Evolutionary conservation across 192 early-diverging fungal species (phyloP).

Genomic region (Coemansia sp.): DNA sequence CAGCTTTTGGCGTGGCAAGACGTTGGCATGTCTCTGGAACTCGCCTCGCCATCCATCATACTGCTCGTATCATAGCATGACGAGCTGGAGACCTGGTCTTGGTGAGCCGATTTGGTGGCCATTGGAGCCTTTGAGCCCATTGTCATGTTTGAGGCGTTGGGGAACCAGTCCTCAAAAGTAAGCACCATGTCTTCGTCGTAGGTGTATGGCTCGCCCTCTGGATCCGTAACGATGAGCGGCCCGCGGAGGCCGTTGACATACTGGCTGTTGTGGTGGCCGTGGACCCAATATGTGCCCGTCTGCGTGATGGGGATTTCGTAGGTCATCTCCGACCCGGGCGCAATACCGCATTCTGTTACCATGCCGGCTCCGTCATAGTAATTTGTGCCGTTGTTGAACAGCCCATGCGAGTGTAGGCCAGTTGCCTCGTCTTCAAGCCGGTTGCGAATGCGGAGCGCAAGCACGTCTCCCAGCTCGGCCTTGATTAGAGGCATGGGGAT

Average conservation of each 20-base stretch:
- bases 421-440: slow-evolving; percentile 57
- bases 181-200: slow-evolving; percentile 71
- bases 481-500: slow-evolving; percentile 54
- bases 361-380: slow-evolving; percentile 68
- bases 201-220: slow-evolving; percentile 52
- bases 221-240: slow-evolving; percentile 66
- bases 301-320: slow-evolving; percentile 70
- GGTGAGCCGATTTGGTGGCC: background rate
- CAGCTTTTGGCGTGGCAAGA: background rate
- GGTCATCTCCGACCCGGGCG: slow-evolving; percentile 56
- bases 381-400: slow-evolving; percentile 70
- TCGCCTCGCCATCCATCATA: background rate
- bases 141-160: slow-evolving; percentile 17
- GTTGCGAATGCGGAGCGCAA: slow-evolving; percentile 50
- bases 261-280: slow-evolving; percentile 66
- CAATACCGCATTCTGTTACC: slow-evolving; percentile 75
- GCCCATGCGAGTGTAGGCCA: slow-evolving; percentile 70
- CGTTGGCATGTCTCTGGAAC: background rate
- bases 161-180: slow-evolving; percentile 70
- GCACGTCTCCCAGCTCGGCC: slow-evolving; percentile 23
- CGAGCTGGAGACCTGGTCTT: background rate
- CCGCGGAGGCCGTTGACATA: slow-evolving; percentile 77
- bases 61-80: background rate
- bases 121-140: slow-evolving; percentile 2
- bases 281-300: slow-evolving; percentile 82